phyloP scores from a whole-genome alignment of 2,329 filamentous ascomycete genomes.

The Endothia cerciana region DNA sequence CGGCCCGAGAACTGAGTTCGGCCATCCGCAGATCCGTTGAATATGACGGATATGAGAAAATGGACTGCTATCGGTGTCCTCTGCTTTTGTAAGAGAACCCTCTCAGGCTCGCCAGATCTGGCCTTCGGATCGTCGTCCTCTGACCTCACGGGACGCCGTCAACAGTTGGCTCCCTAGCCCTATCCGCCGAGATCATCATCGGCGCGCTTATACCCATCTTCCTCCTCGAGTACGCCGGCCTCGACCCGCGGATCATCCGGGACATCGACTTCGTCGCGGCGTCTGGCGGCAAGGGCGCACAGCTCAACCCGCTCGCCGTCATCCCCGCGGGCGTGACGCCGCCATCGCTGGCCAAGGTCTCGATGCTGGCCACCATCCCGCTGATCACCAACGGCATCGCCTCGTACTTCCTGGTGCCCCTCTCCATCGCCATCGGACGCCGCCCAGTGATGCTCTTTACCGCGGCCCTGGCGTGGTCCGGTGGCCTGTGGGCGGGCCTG shows the following conservation, averaged over 20 bases:
- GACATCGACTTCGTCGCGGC: constrained; percentile 34
- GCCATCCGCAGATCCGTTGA: constrained; percentile 37
- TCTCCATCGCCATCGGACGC: constrained; percentile 43
- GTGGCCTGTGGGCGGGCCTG: constrained; percentile 42
- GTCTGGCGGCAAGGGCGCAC: constrained; percentile 31
- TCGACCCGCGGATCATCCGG: constrained; percentile 38
- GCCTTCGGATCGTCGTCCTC: neutral
- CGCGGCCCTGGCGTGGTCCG: constrained; percentile 39
- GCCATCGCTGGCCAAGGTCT: constrained; percentile 36
- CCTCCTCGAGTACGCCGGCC: constrained; percentile 41
- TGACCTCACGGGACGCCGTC: neutral
- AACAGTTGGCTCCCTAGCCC: constrained; percentile 37
- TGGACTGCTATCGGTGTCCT: constrained; percentile 38
- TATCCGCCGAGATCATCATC: constrained; percentile 38
- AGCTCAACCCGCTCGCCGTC: constrained; percentile 36
- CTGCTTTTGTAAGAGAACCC: constrained; percentile 39
- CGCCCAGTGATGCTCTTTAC: constrained; percentile 42
- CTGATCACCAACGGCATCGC: constrained; percentile 42
- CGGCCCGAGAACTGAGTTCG: neutral
- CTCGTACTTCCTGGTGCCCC: constrained; percentile 42
- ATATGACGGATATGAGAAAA: constrained; percentile 40
- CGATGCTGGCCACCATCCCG: constrained; percentile 41
- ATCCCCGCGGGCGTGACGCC: constrained; percentile 38
- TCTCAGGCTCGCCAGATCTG: constrained; percentile 5
- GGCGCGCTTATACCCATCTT: constrained; percentile 40